Conservation (phyloP, 176 grass and related monocot species). For the Aegilops speltoides region DNA sequence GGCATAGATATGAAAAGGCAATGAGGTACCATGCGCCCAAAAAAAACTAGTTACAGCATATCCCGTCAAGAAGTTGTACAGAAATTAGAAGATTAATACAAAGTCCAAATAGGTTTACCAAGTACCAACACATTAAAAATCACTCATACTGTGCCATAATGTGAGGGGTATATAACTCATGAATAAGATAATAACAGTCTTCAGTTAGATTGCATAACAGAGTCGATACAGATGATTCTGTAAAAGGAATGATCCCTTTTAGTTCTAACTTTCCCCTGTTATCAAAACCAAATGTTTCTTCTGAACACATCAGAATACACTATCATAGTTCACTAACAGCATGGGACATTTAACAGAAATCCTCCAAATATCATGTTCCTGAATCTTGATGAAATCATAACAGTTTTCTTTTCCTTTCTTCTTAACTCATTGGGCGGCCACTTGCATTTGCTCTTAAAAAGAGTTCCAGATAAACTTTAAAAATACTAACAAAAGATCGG, state of each 20-base stretch:
- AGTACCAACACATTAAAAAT: neutral
- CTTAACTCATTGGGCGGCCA: neutral
- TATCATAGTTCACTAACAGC: neutral
- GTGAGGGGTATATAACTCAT: neutral
- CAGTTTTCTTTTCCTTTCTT: neutral
- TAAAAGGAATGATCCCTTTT: neutral
- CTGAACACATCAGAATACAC: neutral
- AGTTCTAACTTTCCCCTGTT: neutral
- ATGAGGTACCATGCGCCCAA: neutral
- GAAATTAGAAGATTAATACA: slow-evolving; percentile 27
- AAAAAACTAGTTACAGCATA: neutral
- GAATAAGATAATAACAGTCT: neutral
- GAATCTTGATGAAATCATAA: neutral
- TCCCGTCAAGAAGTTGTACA: neutral
- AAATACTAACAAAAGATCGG: neutral
- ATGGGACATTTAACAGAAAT: neutral
- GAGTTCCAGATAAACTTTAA: neutral
- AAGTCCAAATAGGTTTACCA: slow-evolving; percentile 9
- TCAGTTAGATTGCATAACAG: neutral
- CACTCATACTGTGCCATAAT: neutral
- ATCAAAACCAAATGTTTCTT: slow-evolving; percentile 2
- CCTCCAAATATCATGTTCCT: neutral
- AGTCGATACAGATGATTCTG: slow-evolving; percentile 10
- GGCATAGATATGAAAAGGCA: slow-evolving; percentile 28
- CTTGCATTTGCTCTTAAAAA: neutral